Evolutionary conservation across 805 yeast genomes (phyloP).

Genomic region (Suhomyces xylopsoci): DNA sequence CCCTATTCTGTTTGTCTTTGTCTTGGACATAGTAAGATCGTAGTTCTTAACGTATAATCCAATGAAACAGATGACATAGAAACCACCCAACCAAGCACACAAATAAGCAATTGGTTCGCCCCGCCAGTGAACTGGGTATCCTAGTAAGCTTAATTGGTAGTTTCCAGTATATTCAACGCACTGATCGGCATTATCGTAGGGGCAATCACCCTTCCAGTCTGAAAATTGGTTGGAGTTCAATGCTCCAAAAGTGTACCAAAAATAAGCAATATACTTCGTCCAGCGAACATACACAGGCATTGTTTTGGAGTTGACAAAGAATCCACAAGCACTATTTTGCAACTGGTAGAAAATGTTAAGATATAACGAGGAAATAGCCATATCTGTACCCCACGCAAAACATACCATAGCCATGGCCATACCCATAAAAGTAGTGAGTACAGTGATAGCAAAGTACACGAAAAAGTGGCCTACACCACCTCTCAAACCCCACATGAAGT

Average conservation of each 20-base stretch:
- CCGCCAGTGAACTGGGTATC: slow-evolving; percentile 23
- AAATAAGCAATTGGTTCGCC: slow-evolving; percentile 21
- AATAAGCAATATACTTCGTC: slow-evolving; percentile 72
- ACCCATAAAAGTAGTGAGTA: slow-evolving; percentile 56
- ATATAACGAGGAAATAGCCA: slow-evolving; percentile 58
- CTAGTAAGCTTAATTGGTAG: slow-evolving; percentile 18
- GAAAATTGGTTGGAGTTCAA: slow-evolving; percentile 63
- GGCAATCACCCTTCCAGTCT: slow-evolving; percentile 58
- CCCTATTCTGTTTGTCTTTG: slow-evolving; percentile 21
- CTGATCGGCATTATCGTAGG: slow-evolving; percentile 18
- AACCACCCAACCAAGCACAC: slow-evolving; percentile 19
- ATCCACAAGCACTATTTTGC: slow-evolving; percentile 79
- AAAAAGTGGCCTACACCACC: slow-evolving; percentile 44
- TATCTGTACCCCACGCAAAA: slow-evolving; percentile 59
- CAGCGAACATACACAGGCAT: slow-evolving; percentile 87
- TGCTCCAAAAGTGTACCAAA: slow-evolving; percentile 79
- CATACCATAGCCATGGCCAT: slow-evolving; percentile 52
- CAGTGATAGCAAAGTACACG: slow-evolving; percentile 54
- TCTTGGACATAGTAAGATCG: slow-evolving; percentile 21
- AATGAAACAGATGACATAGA: slow-evolving; percentile 14
- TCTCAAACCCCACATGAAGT: slow-evolving; percentile 27
- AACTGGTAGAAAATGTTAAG: slow-evolving; percentile 64
- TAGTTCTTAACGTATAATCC: slow-evolving; percentile 17
- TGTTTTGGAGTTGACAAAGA: slow-evolving; percentile 65
- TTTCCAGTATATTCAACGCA: slow-evolving; percentile 22